Conservation (phyloP, 257 asterid genomes). For the Hygrophila difformis region DNA sequence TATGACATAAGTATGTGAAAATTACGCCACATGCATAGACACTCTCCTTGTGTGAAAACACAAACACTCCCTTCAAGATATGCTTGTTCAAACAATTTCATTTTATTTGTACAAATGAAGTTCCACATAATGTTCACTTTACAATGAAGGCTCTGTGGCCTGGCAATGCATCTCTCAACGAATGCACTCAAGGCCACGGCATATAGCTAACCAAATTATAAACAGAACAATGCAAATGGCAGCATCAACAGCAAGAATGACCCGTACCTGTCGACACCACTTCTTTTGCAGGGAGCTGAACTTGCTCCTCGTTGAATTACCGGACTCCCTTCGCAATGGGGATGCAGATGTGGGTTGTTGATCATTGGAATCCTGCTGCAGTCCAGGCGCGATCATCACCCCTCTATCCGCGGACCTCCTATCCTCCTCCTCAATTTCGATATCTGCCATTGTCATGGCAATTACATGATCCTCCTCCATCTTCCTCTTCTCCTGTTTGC, state of each 20-base stretch:
- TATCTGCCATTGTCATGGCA: slow-evolving; percentile 30
- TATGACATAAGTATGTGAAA: no score
- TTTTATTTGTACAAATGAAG: no score
- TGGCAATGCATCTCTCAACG: slow-evolving; percentile 18
- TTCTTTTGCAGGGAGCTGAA: slow-evolving; percentile 29
- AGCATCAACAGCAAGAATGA: slow-evolving; percentile 58
- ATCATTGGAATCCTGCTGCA: slow-evolving; percentile 19
- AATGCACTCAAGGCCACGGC: slow-evolving; percentile 56
- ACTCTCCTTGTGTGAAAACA: no score
- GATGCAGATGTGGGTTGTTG: slow-evolving; percentile 25
- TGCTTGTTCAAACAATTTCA: no score
- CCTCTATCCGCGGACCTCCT: slow-evolving; percentile 32
- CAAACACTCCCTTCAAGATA: no score
- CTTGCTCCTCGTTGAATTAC: slow-evolving; percentile 26
- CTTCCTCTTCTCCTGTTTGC: slow-evolving; percentile 50
- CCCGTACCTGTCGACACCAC: slow-evolving; percentile 61
- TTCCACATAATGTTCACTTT: no score
- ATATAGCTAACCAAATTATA: slow-evolving; percentile 56
- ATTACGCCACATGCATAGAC: no score
- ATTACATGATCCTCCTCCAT: slow-evolving; percentile 37
- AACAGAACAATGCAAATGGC: slow-evolving; percentile 47
- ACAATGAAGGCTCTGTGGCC: slow-evolving; percentile 3
- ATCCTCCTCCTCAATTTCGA: slow-evolving; percentile 44
- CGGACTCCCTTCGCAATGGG: slow-evolving; percentile 33
- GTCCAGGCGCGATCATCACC: slow-evolving; percentile 19